A percentile compares a stretch with the other conserved stretches of the same genome.
Conservation (phyloP, 2,329 filamentous ascomycete species). For the Penicillium fuscoglaucum region DNA sequence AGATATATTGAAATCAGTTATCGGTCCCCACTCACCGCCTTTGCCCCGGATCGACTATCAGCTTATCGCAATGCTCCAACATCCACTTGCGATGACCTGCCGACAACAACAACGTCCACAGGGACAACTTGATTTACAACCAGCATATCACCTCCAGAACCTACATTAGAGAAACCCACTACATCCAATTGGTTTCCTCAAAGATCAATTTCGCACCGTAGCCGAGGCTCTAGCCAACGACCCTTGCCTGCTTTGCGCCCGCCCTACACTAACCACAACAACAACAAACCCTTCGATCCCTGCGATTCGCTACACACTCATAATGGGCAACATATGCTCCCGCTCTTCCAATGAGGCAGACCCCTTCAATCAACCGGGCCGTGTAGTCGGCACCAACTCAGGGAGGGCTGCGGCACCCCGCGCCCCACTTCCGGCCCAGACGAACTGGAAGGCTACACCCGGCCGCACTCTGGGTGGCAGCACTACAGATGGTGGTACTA, state of each 20-base stretch:
- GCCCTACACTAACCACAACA: neutral
- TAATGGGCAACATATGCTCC: conserved; percentile 86
- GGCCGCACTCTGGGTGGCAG: conserved; percentile 64
- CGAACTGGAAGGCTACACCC: conserved; percentile 51
- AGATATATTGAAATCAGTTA: neutral
- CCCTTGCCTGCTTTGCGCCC: neutral
- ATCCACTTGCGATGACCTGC: neutral
- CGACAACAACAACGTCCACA: neutral
- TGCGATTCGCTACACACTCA: conserved; percentile 15
- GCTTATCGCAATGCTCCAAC: conserved; percentile 5
- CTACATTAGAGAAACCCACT: neutral
- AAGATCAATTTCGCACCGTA: neutral
- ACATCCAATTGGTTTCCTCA: neutral
- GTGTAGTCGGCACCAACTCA: conserved; percentile 63
- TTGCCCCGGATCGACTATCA: conserved; percentile 15
- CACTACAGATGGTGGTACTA: conserved; percentile 22
- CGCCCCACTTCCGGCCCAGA: conserved; percentile 48
- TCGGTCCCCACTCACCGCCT: conserved; percentile 1
- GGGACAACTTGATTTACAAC: neutral
- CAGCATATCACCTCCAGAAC: neutral
- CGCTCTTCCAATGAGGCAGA: conserved; percentile 62
- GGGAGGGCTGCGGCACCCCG: conserved; percentile 52
- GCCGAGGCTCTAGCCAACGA: neutral
- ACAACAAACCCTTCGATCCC: conserved; percentile 5
- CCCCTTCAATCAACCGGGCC: conserved; percentile 70